These are phyloP conservation scores for Trichoderma aggressivum DNA, from an alignment of 2,329 filamentous ascomycete genomes.

Conservation along the genomic window DNA sequence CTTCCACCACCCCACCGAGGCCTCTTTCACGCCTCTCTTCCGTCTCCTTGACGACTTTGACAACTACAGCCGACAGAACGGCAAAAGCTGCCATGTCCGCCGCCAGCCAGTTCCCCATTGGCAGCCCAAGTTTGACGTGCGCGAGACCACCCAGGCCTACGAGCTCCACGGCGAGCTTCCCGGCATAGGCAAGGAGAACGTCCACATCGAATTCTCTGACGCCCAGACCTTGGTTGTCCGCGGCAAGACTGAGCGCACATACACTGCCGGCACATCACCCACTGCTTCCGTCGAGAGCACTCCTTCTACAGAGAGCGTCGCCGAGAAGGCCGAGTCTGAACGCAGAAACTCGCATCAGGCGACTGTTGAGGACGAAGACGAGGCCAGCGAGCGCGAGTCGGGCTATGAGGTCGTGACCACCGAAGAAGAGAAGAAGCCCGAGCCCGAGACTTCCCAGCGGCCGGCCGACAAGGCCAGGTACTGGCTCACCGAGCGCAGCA, in stretches of 20 bases:
- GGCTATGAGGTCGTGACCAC: conserved; percentile 26
- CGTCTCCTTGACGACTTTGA: conserved; percentile 63
- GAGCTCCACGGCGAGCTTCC: conserved; percentile 79
- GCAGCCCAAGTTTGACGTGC: conserved; percentile 75
- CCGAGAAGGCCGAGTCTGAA: conserved; percentile 39
- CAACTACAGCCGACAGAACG: conserved; percentile 46
- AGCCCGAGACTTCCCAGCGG: conserved; percentile 28
- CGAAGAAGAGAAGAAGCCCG: conserved; percentile 23
- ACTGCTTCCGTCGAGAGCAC: conserved; percentile 47
- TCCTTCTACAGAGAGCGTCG: conserved; percentile 37
- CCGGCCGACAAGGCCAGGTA: conserved; percentile 53
- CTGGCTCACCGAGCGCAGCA: conserved; percentile 66
- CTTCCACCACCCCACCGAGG: conserved; percentile 48
- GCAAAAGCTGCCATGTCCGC: conserved; percentile 27
- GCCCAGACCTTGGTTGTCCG: conserved; percentile 68
- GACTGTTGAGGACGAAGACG: conserved; percentile 62
- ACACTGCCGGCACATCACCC: conserved; percentile 51
- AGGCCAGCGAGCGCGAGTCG: conserved; percentile 29
- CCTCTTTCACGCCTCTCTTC: conserved; percentile 59
- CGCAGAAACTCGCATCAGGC: conserved; percentile 47
- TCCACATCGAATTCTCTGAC: conserved; percentile 77
- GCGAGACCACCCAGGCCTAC: conserved; percentile 64
- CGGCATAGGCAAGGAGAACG: conserved; percentile 68
- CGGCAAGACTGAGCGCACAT: conserved; percentile 64
- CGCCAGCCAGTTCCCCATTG: conserved; percentile 50